phyloP scores from a whole-genome alignment of 495 filamentous ascomycete species.

The Tuber umbilicatum region DNA sequence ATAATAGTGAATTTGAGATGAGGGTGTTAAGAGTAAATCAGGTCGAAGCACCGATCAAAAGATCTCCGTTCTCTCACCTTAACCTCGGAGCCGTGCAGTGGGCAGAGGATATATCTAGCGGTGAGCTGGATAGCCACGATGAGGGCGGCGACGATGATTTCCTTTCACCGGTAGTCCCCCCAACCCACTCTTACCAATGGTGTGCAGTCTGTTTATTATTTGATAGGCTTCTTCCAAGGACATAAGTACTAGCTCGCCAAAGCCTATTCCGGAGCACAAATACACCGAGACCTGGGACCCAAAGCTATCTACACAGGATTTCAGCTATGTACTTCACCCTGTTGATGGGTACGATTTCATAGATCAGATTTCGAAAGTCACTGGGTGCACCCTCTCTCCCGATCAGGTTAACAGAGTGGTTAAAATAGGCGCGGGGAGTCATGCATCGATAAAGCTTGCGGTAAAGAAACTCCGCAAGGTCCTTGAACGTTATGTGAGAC shows the following conservation, averaged over 20 bases:
- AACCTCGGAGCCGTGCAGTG: slow-evolving; percentile 28
- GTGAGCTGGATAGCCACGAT: slow-evolving; percentile 12
- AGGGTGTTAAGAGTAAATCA: neutral
- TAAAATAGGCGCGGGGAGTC: slow-evolving; percentile 30
- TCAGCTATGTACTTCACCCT: slow-evolving; percentile 28
- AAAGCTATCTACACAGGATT: slow-evolving; percentile 23
- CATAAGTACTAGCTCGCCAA: slow-evolving; percentile 13
- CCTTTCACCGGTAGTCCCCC: neutral
- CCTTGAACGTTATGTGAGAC: slow-evolving; percentile 35
- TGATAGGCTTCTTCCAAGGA: slow-evolving; percentile 28
- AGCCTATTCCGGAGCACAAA: slow-evolving; percentile 18
- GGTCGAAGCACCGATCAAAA: slow-evolving; percentile 30
- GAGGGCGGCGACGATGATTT: slow-evolving; percentile 1
- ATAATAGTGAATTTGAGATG: slow-evolving; percentile 3
- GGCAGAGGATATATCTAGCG: slow-evolving; percentile 15
- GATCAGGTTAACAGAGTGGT: slow-evolving; percentile 30
- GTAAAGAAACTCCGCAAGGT: slow-evolving; percentile 33
- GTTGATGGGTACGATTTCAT: slow-evolving; percentile 28
- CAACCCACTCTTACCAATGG: neutral
- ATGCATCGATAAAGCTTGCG: slow-evolving; percentile 17
- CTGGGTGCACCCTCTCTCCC: slow-evolving; percentile 26
- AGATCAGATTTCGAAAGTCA: slow-evolving; percentile 26
- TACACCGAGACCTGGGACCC: slow-evolving; percentile 29
- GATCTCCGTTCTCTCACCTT: slow-evolving; percentile 32
- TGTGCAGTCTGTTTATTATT: slow-evolving; percentile 4